Conservation (phyloP, 306 rosid genomes). For the Clitoria ternatea region DNA sequence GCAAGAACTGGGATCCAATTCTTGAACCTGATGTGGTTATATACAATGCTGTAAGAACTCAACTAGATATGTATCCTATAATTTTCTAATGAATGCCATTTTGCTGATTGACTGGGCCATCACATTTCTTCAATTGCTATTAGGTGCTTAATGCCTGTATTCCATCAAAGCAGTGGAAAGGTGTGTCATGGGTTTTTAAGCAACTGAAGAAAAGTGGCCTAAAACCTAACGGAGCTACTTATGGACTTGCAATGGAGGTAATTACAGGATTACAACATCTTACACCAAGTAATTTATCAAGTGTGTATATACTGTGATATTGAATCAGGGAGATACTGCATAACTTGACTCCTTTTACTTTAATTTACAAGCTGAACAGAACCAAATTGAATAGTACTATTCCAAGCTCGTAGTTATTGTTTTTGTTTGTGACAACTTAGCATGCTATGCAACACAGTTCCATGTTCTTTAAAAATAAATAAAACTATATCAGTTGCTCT, state of each 20-base stretch:
- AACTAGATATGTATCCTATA: slow-evolving; percentile 9
- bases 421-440: neutral
- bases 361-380: neutral
- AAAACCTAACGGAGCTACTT: slow-evolving; percentile 82
- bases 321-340: slow-evolving; percentile 19
- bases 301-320: slow-evolving; percentile 5
- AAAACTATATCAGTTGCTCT: slow-evolving; percentile 7
- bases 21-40: slow-evolving; percentile 82
- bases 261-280: slow-evolving; percentile 22
- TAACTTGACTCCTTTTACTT: neutral
- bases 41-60: slow-evolving; percentile 78
- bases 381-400: neutral
- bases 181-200: slow-evolving; percentile 78
- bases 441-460: neutral
- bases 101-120: slow-evolving; percentile 17
- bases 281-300: slow-evolving; percentile 13
- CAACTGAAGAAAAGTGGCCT: slow-evolving; percentile 60
- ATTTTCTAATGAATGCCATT: slow-evolving; percentile 15
- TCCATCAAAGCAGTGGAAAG: slow-evolving; percentile 77
- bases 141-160: slow-evolving; percentile 91
- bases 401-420: slow-evolving; percentile 14
- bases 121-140: slow-evolving; percentile 29
- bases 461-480: neutral
- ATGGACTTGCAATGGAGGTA: slow-evolving; percentile 99
- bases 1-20: slow-evolving; percentile 69